These are phyloP conservation scores for Chaetomium sp. DNA, from an alignment of 2,329 filamentous ascomycete genomes.

Conservation along the genomic window DNA sequence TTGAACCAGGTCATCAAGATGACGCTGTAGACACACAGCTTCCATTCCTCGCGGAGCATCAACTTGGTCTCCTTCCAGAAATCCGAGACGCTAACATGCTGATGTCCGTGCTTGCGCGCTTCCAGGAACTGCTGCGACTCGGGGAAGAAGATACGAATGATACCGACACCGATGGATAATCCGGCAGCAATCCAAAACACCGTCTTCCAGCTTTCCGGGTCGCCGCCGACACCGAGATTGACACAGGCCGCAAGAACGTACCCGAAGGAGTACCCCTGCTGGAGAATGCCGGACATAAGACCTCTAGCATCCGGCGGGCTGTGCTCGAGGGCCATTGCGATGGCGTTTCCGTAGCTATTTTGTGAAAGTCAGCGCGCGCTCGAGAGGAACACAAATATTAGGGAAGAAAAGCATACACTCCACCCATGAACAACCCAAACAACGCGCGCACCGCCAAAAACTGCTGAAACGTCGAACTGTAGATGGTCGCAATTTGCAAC, in stretches of 20 bases:
- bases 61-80: conserved; percentile 65
- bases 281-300: conserved; percentile 74
- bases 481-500: conserved; percentile 70
- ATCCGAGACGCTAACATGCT: conserved; percentile 36
- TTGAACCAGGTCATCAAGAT: conserved; percentile 66
- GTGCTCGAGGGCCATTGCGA: conserved; percentile 66
- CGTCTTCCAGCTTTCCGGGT: conserved; percentile 61
- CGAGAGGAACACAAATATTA: background rate
- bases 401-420: conserved; percentile 40
- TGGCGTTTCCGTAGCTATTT: conserved; percentile 60
- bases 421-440: conserved; percentile 76
- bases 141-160: conserved; percentile 62
- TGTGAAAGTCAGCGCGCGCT: background rate
- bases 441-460: conserved; percentile 69
- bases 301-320: conserved; percentile 59
- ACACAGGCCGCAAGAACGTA: conserved; percentile 72
- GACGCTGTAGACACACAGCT: conserved; percentile 69
- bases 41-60: conserved; percentile 67
- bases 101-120: conserved; percentile 59
- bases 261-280: conserved; percentile 75
- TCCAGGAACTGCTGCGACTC: conserved; percentile 71
- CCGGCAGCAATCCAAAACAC: conserved; percentile 68
- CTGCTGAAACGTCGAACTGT: conserved; percentile 61
- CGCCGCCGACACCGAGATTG: conserved; percentile 65
- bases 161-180: conserved; percentile 60